These are phyloP conservation scores for Ensete ventricosum DNA, from an alignment of 176 grass and related monocot genomes.

Conservation along the genomic window DNA sequence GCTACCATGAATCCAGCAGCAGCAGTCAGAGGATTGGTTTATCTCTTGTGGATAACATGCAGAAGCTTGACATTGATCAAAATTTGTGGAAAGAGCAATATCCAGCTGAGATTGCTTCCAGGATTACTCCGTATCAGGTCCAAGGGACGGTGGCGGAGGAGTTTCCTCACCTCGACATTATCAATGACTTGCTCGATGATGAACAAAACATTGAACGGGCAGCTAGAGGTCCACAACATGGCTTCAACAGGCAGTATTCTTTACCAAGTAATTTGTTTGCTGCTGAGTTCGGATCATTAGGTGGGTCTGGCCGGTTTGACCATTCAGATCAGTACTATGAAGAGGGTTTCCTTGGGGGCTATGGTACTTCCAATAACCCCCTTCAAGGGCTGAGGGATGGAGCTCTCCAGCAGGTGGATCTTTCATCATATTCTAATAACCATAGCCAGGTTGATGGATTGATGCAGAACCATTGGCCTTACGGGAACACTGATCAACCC, in stretches of 20 bases:
- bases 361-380: conserved; percentile 31
- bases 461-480: background rate
- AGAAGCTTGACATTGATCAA: conserved; percentile 9
- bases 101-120: conserved; percentile 3
- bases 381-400: conserved; percentile 36
- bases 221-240: background rate
- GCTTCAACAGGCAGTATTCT: conserved; percentile 12
- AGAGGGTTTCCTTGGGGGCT: conserved; percentile 19
- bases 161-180: conserved; percentile 92
- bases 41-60: background rate
- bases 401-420: conserved; percentile 3
- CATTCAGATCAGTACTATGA: conserved; percentile 36
- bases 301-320: conserved; percentile 39
- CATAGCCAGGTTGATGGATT: background rate
- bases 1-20: conserved; percentile 9
- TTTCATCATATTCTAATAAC: background rate
- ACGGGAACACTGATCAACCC: background rate
- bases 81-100: background rate
- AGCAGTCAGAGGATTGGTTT: background rate
- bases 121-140: conserved; percentile 13
- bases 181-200: conserved; percentile 86
- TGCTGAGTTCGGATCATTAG: conserved; percentile 8
- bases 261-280: conserved; percentile 3
- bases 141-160: conserved; percentile 41
- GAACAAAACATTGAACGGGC: conserved; percentile 30